phyloP scores from a whole-genome alignment of 2,329 filamentous ascomycete genomes.

The Pseudocercospora pini-densiflorae region DNA sequence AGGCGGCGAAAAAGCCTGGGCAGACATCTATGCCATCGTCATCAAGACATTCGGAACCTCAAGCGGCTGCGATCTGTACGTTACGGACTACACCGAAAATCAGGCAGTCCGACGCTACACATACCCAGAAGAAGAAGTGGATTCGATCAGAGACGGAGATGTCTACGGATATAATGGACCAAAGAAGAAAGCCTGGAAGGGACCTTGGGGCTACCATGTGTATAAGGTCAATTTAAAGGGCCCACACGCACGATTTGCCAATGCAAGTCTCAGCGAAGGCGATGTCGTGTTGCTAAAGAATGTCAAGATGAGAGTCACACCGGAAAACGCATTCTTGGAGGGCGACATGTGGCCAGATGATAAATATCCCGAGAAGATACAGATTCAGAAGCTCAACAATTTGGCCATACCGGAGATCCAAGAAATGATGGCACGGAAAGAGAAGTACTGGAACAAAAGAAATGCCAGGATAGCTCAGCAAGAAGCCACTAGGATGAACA shows the following conservation, averaged over 20 bases:
- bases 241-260: constrained; percentile 66
- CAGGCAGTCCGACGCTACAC: constrained; percentile 62
- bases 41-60: constrained; percentile 58
- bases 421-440: constrained; percentile 65
- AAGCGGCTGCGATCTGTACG: constrained; percentile 64
- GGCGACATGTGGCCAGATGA: constrained; percentile 71
- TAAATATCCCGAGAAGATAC: constrained; percentile 56
- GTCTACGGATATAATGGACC: constrained; percentile 35
- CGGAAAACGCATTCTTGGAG: constrained; percentile 65
- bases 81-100: constrained; percentile 84
- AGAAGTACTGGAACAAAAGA: constrained; percentile 60
- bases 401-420: constrained; percentile 49
- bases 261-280: constrained; percentile 59
- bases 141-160: constrained; percentile 36
- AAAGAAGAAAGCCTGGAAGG: constrained; percentile 63
- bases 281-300: constrained; percentile 72
- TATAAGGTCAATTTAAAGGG: constrained; percentile 74
- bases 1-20: constrained; percentile 56
- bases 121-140: constrained; percentile 42
- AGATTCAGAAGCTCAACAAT: constrained; percentile 59
- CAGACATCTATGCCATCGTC: constrained; percentile 74
- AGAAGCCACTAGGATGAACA: constrained; percentile 21
- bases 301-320: constrained; percentile 66
- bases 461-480: constrained; percentile 16
- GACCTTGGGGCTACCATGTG: constrained; percentile 73